Evolutionary conservation across 1,284 basidiomycete species (phyloP), one percentile per base, ranked within the genome.

Genomic region (Trichosporon ovoides): DNA sequence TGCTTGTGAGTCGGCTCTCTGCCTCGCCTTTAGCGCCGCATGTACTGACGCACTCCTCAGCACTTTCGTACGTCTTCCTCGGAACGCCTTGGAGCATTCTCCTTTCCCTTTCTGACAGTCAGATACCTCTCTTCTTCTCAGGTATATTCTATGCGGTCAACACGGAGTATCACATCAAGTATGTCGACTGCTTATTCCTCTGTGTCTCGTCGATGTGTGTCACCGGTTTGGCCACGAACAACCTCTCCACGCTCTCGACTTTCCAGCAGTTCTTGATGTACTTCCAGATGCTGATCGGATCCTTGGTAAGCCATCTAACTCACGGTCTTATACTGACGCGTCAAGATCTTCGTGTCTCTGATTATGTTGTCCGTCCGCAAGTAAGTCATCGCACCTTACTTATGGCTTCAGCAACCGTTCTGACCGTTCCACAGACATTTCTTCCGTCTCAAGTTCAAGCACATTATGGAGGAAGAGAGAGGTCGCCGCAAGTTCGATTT

Each of bases 401-500:
- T 9, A n/a, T n/a, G 33, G 33, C 1, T n/a, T 28, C 3, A n/a
- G 31, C 11, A 5, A 2, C 10, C 22, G 24, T 31, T 34, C 35
- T 38, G 20, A 10, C 24, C 19, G 20, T 22, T 14, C 11, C 51
- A 22, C 67, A 88, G 88, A 68, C 80, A 84, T 66, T 91, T 88
- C 75, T 91, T 92, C 71, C 83, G 84, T 2, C 81, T 80, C 65
- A 85, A 84, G 67, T 90, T 91, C 68, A 79, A 83, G 57, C 80
- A 87, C 70, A 82, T 90, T 52, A 78, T 91, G 49, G 79, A 82
- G 59, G 79, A 70, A 37, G 81, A 35, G 51, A 51, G 58, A 7
- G 56, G 61, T 19, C 52, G 59, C 19, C 37, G 55, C 2, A 57
- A 62, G 14, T 71, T 72, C 52, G 65, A 56, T 34, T 36, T 75